Conservation (phyloP, 495 filamentous ascomycete species). For the Glarea lozoyensis region DNA sequence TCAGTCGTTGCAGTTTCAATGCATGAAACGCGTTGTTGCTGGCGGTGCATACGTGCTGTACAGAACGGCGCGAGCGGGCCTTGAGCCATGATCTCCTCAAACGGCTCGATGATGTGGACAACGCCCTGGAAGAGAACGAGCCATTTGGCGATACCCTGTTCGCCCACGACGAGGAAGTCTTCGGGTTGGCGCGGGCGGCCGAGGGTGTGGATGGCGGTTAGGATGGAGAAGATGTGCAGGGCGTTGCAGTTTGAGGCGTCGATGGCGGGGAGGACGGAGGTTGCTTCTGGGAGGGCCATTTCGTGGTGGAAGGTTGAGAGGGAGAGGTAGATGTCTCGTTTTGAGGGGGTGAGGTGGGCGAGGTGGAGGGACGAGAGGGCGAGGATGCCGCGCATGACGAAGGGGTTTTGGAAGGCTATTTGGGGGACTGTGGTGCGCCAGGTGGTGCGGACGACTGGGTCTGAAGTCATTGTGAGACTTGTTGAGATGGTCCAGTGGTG, state of each 20-base stretch:
- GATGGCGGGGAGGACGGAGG: slow-evolving; percentile 35
- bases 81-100: slow-evolving; percentile 15
- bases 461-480: slow-evolving; percentile 25
- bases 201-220: slow-evolving; percentile 40
- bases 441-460: slow-evolving; percentile 23
- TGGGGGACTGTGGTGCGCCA: slow-evolving; percentile 25
- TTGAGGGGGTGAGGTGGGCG: slow-evolving; percentile 31
- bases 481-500: slow-evolving; percentile 31
- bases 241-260: slow-evolving; percentile 40
- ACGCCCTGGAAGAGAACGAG: slow-evolving; percentile 28
- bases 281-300: slow-evolving; percentile 35
- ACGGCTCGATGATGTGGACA: slow-evolving; percentile 26
- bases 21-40: not conserved
- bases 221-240: slow-evolving; percentile 40
- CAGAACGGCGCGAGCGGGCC: slow-evolving; percentile 25
- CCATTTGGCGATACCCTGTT: slow-evolving; percentile 33
- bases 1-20: not conserved
- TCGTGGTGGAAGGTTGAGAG: slow-evolving; percentile 42
- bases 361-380: slow-evolving; percentile 43
- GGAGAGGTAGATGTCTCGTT: slow-evolving; percentile 36
- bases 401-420: slow-evolving; percentile 39
- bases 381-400: slow-evolving; percentile 47
- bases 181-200: slow-evolving; percentile 34
- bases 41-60: slow-evolving; percentile 18
- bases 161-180: slow-evolving; percentile 31